Conservation (phyloP, 192 early-diverging fungal genomes). For the Podila epicladia region DNA sequence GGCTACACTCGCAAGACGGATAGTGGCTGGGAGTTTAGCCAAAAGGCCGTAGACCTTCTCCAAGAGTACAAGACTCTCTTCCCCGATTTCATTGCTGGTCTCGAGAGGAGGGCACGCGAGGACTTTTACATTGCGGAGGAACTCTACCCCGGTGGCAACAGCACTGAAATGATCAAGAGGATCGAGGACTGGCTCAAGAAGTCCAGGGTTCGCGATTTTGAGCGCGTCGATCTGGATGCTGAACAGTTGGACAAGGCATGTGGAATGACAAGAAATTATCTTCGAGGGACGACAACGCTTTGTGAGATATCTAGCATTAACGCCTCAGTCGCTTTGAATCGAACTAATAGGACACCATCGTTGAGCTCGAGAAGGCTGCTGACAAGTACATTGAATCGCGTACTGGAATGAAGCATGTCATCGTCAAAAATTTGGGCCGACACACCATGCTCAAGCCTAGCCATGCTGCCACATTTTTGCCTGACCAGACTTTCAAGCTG, state of each 20-base stretch:
- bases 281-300: not conserved
- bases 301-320: conserved; percentile 5
- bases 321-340: not conserved
- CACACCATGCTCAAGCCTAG: conserved; percentile 80
- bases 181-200: conserved; percentile 75
- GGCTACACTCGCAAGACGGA: conserved; percentile 87
- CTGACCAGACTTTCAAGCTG: conserved; percentile 80
- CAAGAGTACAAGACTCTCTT: conserved; percentile 70
- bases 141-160: conserved; percentile 60
- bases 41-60: conserved; percentile 81
- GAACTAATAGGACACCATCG: conserved; percentile 61
- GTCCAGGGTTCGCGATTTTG: conserved; percentile 69
- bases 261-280: not conserved
- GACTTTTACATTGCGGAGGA: conserved; percentile 73
- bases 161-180: conserved; percentile 56
- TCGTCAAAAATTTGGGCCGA: conserved; percentile 59
- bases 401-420: conserved; percentile 52
- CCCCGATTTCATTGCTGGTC: conserved; percentile 61
- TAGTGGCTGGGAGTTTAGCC: conserved; percentile 87
- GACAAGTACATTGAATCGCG: conserved; percentile 54
- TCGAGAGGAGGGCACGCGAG: conserved; percentile 51
- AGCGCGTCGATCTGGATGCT: conserved; percentile 68
- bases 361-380: conserved; percentile 65
- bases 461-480: conserved; percentile 77
- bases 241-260: conserved; percentile 72